Base-by-base conservation (phyloP, 306 rosid species). In the Prunus salicina region DNA sequence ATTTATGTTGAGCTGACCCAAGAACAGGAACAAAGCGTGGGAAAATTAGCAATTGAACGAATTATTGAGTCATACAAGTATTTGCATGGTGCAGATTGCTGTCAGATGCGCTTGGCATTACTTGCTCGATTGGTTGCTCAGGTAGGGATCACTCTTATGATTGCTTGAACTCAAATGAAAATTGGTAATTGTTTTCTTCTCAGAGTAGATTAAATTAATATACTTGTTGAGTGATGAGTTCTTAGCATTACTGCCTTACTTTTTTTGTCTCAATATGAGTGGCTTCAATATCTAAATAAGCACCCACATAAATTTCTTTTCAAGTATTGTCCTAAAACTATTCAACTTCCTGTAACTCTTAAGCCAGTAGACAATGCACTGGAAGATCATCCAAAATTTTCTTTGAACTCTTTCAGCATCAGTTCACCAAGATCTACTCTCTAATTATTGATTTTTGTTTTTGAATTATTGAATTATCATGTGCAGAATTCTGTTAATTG, bases 81-180 rank as follows among this genome's bases (percentile, higher is more conserved):
- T 80, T 81, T 87, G 43, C 72, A 76, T 20, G 88, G 88, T 60
- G 81, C 84, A 77, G 91, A 88, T 55, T 92, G 87, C 79, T 88
- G 84, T 74, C 93, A 91, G 88, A 85, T 87, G 81, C 89, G 96
- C 75, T 83, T 91, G 83, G 89, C 91, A 69, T 86, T 95, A 79
- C 95, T 95, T 74, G 91, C 97, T 76, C 91, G 97, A 72, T 84
- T 95, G 86, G 92, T 89, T 77, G 99, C 97, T 76, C 99, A 95
- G 97, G 99, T 95, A 76, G 66, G 74, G 72, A 72, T 8, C 32
- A 61, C 43, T 28, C 16, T 62, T 69, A 43, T 51, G 58, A 71
- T 78, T 61, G 55, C 78, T 80, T 55, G 25, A 55, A 41, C 43
- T 24, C 43, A 41, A 53, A 71, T 8, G 41, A 51, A 43, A 27